A percentile compares a stretch with the other conserved stretches of the same genome.
phyloP scores from a whole-genome alignment of 805 yeast genomes.

The Yamadazyma philogaea region DNA sequence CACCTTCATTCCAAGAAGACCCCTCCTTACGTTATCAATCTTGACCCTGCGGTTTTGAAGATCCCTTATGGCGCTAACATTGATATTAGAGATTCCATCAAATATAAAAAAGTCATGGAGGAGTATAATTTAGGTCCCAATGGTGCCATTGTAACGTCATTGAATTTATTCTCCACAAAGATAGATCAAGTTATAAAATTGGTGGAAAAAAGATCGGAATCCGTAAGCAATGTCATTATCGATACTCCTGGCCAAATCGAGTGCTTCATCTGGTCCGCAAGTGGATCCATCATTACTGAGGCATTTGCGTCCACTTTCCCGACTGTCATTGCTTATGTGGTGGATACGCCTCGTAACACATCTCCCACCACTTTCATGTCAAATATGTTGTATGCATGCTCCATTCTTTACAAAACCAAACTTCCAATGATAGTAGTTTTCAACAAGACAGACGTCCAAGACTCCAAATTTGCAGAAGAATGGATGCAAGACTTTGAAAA shows the following conservation, averaged over 20 bases:
- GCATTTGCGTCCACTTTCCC: slow-evolving; percentile 96
- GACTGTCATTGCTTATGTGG: slow-evolving; percentile 90
- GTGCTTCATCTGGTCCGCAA: slow-evolving; percentile 97
- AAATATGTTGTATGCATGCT: slow-evolving; percentile 97
- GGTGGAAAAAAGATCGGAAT: slow-evolving; percentile 70
- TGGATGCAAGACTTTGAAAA: slow-evolving; percentile 98
- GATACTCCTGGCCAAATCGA: slow-evolving; percentile 99
- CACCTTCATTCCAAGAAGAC: slow-evolving; percentile 70
- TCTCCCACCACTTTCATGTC: slow-evolving; percentile 97
- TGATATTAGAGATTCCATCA: slow-evolving; percentile 93
- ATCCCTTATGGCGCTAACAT: slow-evolving; percentile 94
- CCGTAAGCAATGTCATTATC: slow-evolving; percentile 66
- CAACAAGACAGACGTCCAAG: slow-evolving; percentile 87
- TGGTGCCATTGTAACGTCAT: slow-evolving; percentile 95
- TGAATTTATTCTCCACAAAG: slow-evolving; percentile 89
- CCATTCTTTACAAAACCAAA: slow-evolving; percentile 91
- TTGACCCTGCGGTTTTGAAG: slow-evolving; percentile 94
- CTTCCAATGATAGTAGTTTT: slow-evolving; percentile 95
- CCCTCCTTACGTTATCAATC: slow-evolving; percentile 88
- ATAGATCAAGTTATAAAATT: slow-evolving; percentile 90
- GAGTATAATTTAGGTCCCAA: slow-evolving; percentile 94
- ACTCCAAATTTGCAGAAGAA: slow-evolving; percentile 82
- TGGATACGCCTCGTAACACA: slow-evolving; percentile 92
- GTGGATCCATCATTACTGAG: slow-evolving; percentile 94
- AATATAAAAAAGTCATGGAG: slow-evolving; percentile 95